Evolutionary conservation across 176 grass and related monocot genomes (phyloP).

Genomic region (Zea mays): Zm-B73-REFERENCE-NAM-5.0 NC_050101.1:130457001-130457500

Average conservation of each 20-base stretch:
- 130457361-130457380: constrained; percentile 63
- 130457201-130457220: constrained; percentile 62
- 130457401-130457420: constrained; percentile 53
- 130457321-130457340: neutral
- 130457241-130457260: constrained; percentile 4
- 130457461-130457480: constrained; percentile 48
- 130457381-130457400: constrained; percentile 73
- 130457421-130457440: constrained; percentile 37
- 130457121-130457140: constrained; percentile 41
- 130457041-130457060: neutral
- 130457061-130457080: constrained; percentile 16
- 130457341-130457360: neutral
- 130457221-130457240: constrained; percentile 69
- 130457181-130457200: constrained; percentile 79
- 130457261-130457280: no score
- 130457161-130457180: constrained; percentile 30
- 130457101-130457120: neutral
- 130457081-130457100: neutral
- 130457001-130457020: neutral
- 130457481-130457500: constrained; percentile 47
- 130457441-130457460: constrained; percentile 28
- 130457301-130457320: neutral
- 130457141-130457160: constrained; percentile 50
- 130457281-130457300: no score
- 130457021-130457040: constrained; percentile 29